A percentile compares a stretch with the other conserved stretches of the same genome.
Evolutionary conservation across 495 filamentous ascomycete genomes (phyloP).

Genomic region (Monascus purpureus): DNA sequence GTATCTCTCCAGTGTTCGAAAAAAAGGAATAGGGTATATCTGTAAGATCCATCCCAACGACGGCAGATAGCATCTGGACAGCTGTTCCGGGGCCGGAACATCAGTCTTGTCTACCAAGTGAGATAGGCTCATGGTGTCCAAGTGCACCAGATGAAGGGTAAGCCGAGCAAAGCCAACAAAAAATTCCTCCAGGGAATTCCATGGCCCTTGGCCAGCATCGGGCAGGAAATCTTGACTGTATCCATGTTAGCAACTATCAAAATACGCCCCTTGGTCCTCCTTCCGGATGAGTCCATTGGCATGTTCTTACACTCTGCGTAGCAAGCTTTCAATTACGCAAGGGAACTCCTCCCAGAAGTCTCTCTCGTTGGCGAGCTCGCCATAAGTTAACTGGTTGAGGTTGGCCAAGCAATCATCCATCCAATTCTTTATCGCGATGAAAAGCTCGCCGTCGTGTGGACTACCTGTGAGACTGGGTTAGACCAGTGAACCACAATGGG

Average conservation of each 20-base stretch:
- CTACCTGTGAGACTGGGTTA: constrained; percentile 9
- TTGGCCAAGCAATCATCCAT: constrained; percentile 17
- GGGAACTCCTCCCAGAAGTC: constrained; percentile 43
- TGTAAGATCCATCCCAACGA: constrained; percentile 18
- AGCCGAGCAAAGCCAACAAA: constrained; percentile 20
- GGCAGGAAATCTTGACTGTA: constrained; percentile 16
- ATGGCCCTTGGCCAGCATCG: constrained; percentile 13
- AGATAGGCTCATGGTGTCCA: constrained; percentile 16
- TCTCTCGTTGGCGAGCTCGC: constrained; percentile 18
- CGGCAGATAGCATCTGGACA: constrained; percentile 17
- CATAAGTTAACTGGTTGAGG: constrained; percentile 16
- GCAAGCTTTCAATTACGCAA: constrained; percentile 23
- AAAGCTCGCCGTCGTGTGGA: constrained; percentile 11
- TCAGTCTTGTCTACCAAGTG: constrained; percentile 15
- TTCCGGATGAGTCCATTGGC: neutral
- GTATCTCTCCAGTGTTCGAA: constrained; percentile 11
- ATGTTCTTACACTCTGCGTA: constrained; percentile 28
- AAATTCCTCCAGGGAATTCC: constrained; percentile 21
- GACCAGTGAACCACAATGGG: neutral
- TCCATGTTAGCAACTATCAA: constrained; percentile 2
- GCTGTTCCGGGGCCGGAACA: constrained; percentile 9
- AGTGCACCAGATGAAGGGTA: constrained; percentile 19
- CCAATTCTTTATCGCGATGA: constrained; percentile 21
- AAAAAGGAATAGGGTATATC: constrained; percentile 18
- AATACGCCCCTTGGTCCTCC: neutral